Conservation (phyloP, 1,284 basidiomycete genomes). For the Ustilago cynodontis region DNA sequence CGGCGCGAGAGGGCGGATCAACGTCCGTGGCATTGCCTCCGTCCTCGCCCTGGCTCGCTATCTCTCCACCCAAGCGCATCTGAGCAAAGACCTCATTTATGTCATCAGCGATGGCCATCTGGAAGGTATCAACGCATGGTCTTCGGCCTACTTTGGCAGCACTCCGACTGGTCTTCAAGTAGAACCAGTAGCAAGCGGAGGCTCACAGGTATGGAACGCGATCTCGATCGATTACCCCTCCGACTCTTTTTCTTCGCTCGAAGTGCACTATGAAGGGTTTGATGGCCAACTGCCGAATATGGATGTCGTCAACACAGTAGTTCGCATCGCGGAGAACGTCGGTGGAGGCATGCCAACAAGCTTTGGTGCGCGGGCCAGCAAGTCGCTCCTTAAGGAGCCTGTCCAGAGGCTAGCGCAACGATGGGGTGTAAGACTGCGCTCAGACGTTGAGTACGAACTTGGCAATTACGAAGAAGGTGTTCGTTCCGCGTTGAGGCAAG, state of each 20-base stretch:
- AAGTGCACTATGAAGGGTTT: conserved; percentile 91
- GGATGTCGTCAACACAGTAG: conserved; percentile 88
- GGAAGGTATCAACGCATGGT: conserved; percentile 92
- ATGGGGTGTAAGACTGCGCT: conserved; percentile 4
- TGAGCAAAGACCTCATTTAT: conserved; percentile 81
- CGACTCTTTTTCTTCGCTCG: conserved; percentile 93
- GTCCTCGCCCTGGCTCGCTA: conserved; percentile 85
- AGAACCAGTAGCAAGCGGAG: conserved; percentile 73
- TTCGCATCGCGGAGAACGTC: conserved; percentile 79
- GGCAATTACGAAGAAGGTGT: conserved; percentile 32
- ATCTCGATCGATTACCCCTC: conserved; percentile 94
- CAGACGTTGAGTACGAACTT: conserved; percentile 38
- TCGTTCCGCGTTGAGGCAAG: conserved; percentile 22
- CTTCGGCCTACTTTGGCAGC: conserved; percentile 82
- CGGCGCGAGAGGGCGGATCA: conserved; percentile 74
- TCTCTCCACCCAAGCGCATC: conserved; percentile 73
- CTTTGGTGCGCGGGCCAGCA: conserved; percentile 9
- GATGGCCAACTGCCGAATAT: conserved; percentile 96
- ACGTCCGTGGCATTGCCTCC: conserved; percentile 86
- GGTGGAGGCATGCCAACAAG: conserved; percentile 71
- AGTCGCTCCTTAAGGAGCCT: conserved; percentile 16
- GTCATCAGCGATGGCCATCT: conserved; percentile 89
- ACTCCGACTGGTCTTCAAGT: conserved; percentile 77
- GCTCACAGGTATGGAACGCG: conserved; percentile 80
- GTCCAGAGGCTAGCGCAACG: conserved; percentile 12